Conservation (phyloP, 2,329 filamentous ascomycete genomes). For the Cytospora mali region DNA sequence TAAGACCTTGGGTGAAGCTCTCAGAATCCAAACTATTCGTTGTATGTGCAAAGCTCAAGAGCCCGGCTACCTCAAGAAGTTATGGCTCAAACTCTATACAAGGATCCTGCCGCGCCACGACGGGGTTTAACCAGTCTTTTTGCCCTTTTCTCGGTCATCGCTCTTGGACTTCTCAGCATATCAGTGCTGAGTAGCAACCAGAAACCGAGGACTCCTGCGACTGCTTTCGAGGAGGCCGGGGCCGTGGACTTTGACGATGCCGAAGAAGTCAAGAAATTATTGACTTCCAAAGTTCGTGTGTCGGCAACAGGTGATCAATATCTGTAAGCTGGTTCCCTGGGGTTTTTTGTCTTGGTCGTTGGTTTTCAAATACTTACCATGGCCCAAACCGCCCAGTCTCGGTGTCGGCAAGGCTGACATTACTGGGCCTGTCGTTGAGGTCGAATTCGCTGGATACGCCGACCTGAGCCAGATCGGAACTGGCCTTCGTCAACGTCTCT, state of each 20-base stretch:
- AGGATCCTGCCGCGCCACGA: slow-evolving; percentile 17
- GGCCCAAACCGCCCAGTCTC: slow-evolving; percentile 34
- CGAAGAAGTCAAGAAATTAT: slow-evolving; percentile 22
- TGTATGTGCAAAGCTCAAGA: neutral
- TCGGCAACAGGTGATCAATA: slow-evolving; percentile 26
- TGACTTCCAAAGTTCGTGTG: slow-evolving; percentile 24
- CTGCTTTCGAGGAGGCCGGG: slow-evolving; percentile 16
- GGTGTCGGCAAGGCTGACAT: slow-evolving; percentile 62
- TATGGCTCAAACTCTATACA: slow-evolving; percentile 17
- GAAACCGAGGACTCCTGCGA: neutral
- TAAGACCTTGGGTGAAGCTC: neutral
- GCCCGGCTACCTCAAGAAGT: neutral
- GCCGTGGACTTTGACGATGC: slow-evolving; percentile 23
- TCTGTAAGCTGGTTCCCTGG: slow-evolving; percentile 9
- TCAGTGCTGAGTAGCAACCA: slow-evolving; percentile 24
- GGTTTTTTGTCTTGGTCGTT: neutral
- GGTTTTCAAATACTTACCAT: slow-evolving; percentile 6
- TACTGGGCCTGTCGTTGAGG: slow-evolving; percentile 79
- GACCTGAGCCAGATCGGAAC: slow-evolving; percentile 80
- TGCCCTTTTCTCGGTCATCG: slow-evolving; percentile 23
- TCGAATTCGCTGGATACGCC: slow-evolving; percentile 92
- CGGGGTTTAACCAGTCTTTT: slow-evolving; percentile 17
- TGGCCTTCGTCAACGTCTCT: slow-evolving; percentile 83
- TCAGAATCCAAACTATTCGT: neutral
- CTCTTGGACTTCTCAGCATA: slow-evolving; percentile 21